Percentiles rank a stretch among this genome's conserved stretches.
Conservation (phyloP, 2,329 filamentous ascomycete species). For the Colletotrichum orchidophilum region DNA sequence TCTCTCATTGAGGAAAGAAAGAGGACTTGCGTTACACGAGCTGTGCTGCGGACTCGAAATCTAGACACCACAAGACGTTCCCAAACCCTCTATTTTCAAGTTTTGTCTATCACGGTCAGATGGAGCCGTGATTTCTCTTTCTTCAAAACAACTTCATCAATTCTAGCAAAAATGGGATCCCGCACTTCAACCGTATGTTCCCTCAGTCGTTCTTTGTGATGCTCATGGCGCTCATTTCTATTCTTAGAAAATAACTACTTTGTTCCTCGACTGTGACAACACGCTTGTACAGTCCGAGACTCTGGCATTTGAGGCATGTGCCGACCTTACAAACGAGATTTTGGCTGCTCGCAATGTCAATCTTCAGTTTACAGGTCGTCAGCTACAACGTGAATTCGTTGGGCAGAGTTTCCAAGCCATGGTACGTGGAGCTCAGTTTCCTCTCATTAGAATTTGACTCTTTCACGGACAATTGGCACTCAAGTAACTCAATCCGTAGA, state of each 20-base stretch:
- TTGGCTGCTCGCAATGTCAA: background rate
- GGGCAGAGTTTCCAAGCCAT: background rate
- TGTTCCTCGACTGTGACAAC: background rate
- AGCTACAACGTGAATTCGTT: background rate
- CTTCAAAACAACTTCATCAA: background rate
- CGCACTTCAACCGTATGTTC: background rate
- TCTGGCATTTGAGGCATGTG: background rate
- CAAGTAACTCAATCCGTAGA: background rate
- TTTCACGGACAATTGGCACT: no score
- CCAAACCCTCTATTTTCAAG: background rate
- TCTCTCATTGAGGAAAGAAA: background rate
- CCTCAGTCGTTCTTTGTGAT: background rate
- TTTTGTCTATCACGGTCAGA: background rate
- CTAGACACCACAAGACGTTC: background rate
- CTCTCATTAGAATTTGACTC: background rate
- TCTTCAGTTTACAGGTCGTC: background rate
- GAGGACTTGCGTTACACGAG: background rate
- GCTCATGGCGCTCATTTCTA: background rate
- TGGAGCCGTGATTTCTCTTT: background rate
- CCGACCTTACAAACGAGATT: background rate
- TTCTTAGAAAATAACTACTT: background rate
- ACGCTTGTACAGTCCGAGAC: background rate
- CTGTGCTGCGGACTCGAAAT: background rate
- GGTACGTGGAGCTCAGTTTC: background rate
- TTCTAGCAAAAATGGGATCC: background rate